phyloP scores from a whole-genome alignment of 306 rosid genomes.

The Oxytropis ochrocephala region DNA sequence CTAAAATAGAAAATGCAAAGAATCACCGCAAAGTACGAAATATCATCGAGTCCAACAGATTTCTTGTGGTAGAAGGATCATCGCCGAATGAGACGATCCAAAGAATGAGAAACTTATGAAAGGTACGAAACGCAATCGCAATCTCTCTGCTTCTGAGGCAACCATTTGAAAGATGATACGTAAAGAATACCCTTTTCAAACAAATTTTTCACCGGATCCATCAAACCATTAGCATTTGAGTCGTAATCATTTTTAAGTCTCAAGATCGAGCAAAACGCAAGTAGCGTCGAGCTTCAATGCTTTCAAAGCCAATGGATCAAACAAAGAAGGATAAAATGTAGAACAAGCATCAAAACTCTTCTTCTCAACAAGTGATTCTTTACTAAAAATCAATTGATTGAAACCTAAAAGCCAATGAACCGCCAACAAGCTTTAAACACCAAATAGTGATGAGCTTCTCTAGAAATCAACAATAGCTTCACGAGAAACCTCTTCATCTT shows the following conservation, averaged over 20 bases:
- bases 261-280: slow-evolving; percentile 50
- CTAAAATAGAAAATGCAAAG: not conserved
- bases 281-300: slow-evolving; percentile 89
- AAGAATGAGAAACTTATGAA: slow-evolving; percentile 72
- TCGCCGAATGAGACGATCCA: slow-evolving; percentile 59
- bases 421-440: slow-evolving; percentile 80
- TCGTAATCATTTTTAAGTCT: slow-evolving; percentile 32
- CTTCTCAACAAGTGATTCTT: slow-evolving; percentile 28
- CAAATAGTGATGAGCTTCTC: slow-evolving; percentile 62
- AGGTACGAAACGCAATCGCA: slow-evolving; percentile 61
- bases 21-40: slow-evolving; percentile 60
- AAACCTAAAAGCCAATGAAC: slow-evolving; percentile 91
- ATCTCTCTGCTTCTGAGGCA: slow-evolving; percentile 83
- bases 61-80: slow-evolving; percentile 60
- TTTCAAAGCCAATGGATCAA: slow-evolving; percentile 87
- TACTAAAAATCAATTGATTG: slow-evolving; percentile 39
- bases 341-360: slow-evolving; percentile 39
- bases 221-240: slow-evolving; percentile 16
- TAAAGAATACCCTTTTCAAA: slow-evolving; percentile 71
- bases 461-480: slow-evolving; percentile 61
- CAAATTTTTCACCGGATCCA: slow-evolving; percentile 48
- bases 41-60: slow-evolving; percentile 53
- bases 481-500: slow-evolving; percentile 55
- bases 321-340: slow-evolving; percentile 57
- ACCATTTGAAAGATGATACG: slow-evolving; percentile 87